Evolutionary conservation across 2,329 filamentous ascomycete genomes (phyloP).

Genomic region (Penicillium occitanis): DNA sequence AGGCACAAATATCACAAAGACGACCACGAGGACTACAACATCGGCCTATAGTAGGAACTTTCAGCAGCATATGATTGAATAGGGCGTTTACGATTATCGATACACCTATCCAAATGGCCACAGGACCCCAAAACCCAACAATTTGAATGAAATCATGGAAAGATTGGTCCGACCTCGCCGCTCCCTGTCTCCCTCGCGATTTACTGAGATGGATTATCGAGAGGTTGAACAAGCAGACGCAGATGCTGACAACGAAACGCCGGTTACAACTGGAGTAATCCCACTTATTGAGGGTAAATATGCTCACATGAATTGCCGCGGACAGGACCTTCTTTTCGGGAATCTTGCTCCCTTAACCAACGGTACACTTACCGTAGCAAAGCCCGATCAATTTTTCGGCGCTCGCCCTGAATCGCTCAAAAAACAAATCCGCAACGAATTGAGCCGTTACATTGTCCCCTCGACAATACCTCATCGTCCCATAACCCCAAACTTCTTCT

Average conservation of each 20-base stretch:
- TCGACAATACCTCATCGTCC: background rate
- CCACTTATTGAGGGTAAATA: background rate
- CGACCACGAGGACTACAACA: background rate
- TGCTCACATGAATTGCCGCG: too few relatives aligned
- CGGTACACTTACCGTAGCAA: constrained; percentile 27
- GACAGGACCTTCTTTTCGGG: constrained; percentile 27
- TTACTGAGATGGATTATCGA: background rate
- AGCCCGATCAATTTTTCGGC: constrained; percentile 36
- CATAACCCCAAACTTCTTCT: background rate
- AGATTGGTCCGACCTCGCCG: background rate
- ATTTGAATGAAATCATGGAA: background rate
- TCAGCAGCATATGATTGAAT: background rate
- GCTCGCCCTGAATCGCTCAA: constrained; percentile 21
- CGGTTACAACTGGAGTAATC: background rate
- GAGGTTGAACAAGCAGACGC: background rate
- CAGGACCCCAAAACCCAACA: background rate
- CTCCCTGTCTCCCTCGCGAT: background rate
- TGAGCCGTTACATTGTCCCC: background rate
- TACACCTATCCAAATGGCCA: background rate
- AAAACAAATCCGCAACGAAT: background rate
- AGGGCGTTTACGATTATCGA: background rate
- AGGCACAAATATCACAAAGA: background rate
- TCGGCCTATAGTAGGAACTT: background rate
- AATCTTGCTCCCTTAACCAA: constrained; percentile 41
- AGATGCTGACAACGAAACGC: background rate